These are phyloP conservation scores for Petunia hybrid DNA, from an alignment of 305 asterid genomes.

Conservation along the genomic window DNA sequence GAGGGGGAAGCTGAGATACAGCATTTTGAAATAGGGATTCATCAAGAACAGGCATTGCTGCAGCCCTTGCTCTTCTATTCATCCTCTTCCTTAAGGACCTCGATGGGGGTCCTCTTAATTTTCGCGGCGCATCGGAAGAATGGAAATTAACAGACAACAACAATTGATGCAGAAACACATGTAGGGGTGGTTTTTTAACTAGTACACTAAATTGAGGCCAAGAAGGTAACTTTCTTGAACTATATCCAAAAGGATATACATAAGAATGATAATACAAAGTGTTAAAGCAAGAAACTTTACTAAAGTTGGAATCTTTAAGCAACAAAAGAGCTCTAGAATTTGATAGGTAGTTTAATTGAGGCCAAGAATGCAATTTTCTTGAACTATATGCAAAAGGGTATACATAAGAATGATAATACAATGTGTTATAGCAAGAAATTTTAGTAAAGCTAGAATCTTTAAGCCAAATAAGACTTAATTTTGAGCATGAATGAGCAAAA, in stretches of 20 bases:
- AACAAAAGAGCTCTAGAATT: not conserved
- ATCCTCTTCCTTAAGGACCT: constrained; percentile 79
- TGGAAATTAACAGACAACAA: constrained; percentile 42
- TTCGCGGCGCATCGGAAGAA: constrained; percentile 53
- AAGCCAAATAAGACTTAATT: not conserved
- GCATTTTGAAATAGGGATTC: constrained; percentile 57
- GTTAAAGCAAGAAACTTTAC: not conserved
- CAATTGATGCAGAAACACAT: constrained; percentile 29
- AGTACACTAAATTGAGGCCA: constrained; percentile 18
- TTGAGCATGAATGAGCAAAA: not conserved
- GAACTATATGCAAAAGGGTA: not conserved
- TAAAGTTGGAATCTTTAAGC: not conserved
- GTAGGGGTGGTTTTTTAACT: constrained; percentile 22
- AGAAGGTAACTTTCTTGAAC: not conserved
- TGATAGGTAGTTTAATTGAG: not conserved
- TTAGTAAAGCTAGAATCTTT: not conserved
- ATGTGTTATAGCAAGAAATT: not conserved
- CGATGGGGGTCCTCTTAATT: constrained; percentile 66
- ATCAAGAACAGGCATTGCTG: constrained; percentile 69
- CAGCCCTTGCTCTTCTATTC: constrained; percentile 70
- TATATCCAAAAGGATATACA: not conserved
- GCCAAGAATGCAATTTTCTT: not conserved
- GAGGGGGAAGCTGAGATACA: constrained; percentile 65
- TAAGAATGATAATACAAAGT: not conserved
- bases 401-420: not conserved